Percentiles rank a stretch among this genome's conserved stretches.
phyloP scores from a whole-genome alignment of 2,329 filamentous ascomycete species.

The Helotiales sp. region DNA sequence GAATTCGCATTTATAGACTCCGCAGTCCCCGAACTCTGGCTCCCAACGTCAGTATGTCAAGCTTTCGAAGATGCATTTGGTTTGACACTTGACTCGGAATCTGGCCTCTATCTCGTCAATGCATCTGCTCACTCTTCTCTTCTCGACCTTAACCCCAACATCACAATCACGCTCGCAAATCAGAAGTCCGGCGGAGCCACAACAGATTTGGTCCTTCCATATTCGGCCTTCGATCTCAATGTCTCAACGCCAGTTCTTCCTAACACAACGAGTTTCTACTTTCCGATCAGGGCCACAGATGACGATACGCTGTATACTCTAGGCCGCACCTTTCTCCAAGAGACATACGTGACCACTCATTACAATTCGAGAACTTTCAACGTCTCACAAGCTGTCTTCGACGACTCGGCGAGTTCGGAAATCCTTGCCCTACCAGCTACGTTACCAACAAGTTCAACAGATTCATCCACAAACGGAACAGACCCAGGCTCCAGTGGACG shows the following conservation, averaged over 20 bases:
- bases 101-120: constrained; percentile 35
- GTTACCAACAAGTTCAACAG: constrained; percentile 6
- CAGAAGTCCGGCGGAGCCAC: constrained; percentile 21
- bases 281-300: constrained; percentile 25
- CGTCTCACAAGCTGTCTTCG: constrained; percentile 28
- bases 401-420: constrained; percentile 6
- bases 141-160: constrained; percentile 28
- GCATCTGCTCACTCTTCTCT: constrained; percentile 29
- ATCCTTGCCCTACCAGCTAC: constrained; percentile 22
- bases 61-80: constrained; percentile 37
- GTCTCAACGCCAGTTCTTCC: constrained; percentile 16
- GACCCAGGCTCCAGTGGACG: neutral
- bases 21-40: constrained; percentile 36
- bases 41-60: constrained; percentile 35
- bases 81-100: constrained; percentile 31
- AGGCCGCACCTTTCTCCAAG: constrained; percentile 34
- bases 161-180: constrained; percentile 33
- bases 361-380: constrained; percentile 33
- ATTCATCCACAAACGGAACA: neutral
- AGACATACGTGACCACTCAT: constrained; percentile 32
- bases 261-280: constrained; percentile 28
- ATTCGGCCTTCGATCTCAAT: constrained; percentile 30
- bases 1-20: constrained; percentile 36
- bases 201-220: constrained; percentile 30
- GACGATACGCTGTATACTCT: constrained; percentile 28